Percentiles rank a stretch among this genome's conserved stretches.
These are phyloP conservation scores for Agastache rugosa DNA, from an alignment of 257 asterid genomes.

Conservation along the genomic window DNA sequence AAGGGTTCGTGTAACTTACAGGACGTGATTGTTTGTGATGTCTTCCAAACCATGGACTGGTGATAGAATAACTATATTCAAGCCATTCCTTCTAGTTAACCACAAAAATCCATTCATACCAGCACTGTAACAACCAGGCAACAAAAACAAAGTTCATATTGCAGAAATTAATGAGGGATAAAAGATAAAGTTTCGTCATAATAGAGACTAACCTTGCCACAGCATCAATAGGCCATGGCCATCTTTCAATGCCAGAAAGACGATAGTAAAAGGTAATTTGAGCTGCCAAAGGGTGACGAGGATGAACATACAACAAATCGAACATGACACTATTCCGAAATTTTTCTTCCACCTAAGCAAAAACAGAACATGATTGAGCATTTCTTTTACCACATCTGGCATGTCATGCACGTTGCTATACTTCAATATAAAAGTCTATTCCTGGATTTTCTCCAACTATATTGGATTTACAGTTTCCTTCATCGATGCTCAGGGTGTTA, in stretches of 20 bases:
- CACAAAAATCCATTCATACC: constrained; percentile 95
- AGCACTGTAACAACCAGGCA: constrained; percentile 58
- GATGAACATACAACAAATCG: constrained; percentile 84
- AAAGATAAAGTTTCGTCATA: constrained; percentile 13
- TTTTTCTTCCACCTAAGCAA: constrained; percentile 77
- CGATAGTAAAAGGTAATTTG: constrained; percentile 63
- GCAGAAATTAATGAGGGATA: constrained; percentile 22
- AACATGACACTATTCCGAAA: constrained; percentile 78
- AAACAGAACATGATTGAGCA: constrained; percentile 23
- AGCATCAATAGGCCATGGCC: constrained; percentile 61
- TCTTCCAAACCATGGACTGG: constrained; percentile 66
- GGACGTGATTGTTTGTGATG: constrained; percentile 57
- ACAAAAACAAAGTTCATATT: constrained; percentile 23
- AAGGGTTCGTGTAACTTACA: constrained; percentile 61
- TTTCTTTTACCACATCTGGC: background rate
- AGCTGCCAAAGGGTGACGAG: constrained; percentile 68
- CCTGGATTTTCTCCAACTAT: background rate
- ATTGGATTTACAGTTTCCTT: background rate
- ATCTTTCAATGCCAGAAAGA: constrained; percentile 46
- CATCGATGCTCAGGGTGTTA: background rate
- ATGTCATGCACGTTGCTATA: background rate
- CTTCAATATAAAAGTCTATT: background rate
- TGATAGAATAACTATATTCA: constrained; percentile 56
- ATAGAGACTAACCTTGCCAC: constrained; percentile 53
- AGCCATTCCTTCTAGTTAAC: constrained; percentile 72